Evolutionary conservation across 2,329 filamentous ascomycete genomes (phyloP).

Genomic region (Blastomyces silverae): DNA sequence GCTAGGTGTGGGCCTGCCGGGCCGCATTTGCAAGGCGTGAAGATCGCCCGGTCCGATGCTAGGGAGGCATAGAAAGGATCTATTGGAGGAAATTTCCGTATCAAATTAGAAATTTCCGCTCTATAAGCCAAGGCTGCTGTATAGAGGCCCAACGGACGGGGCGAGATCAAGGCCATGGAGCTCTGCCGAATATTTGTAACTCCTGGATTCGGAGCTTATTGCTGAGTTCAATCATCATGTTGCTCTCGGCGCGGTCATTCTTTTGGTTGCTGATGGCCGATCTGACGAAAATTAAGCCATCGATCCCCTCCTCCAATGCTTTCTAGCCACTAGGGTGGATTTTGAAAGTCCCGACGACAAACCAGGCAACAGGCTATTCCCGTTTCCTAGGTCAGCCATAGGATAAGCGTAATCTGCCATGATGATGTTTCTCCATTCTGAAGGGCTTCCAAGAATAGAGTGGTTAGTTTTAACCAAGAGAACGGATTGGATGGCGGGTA

Average conservation of each 20-base stretch:
- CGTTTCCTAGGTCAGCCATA: not conserved
- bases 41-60: not conserved
- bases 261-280: not conserved
- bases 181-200: not conserved
- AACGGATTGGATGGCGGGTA: not conserved
- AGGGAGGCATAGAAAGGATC: not conserved
- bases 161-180: not conserved
- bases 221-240: not conserved
- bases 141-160: constrained; percentile 6
- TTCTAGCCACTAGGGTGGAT: not conserved
- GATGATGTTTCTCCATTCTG: not conserved
- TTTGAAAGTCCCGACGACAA: not conserved
- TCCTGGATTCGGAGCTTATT: not conserved
- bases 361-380: not conserved
- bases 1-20: not conserved
- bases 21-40: not conserved
- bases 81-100: not conserved
- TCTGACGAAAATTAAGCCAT: not conserved
- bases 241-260: not conserved
- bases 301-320: not conserved
- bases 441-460: not conserved
- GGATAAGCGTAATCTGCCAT: not conserved
- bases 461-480: not conserved
- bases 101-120: not conserved
- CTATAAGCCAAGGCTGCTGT: not conserved